A percentile compares a stretch with the other conserved stretches of the same genome.
Evolutionary conservation across 2,329 filamentous ascomycete species (phyloP).

Genomic region (Aspergillus hiratsukae): DNA sequence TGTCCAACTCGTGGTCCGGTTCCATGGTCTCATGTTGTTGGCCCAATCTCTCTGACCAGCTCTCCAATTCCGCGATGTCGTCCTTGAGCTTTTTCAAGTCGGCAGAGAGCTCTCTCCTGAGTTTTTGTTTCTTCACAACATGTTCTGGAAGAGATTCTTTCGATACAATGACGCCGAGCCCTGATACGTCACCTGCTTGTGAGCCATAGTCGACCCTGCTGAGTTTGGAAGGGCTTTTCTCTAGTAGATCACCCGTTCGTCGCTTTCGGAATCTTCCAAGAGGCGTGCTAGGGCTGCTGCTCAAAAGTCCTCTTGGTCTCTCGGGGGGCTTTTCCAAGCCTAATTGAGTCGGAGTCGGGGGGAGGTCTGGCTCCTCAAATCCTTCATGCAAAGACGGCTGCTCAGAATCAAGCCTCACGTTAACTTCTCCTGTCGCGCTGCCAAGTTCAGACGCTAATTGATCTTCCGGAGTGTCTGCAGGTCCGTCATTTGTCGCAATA

Average conservation of each 20-base stretch:
- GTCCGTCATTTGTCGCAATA: conserved; percentile 5
- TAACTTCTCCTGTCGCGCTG: conserved; percentile 24
- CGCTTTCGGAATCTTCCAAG: conserved; percentile 24
- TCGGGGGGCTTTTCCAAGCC: conserved; percentile 33
- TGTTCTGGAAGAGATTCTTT: conserved; percentile 18
- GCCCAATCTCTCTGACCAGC: conserved; percentile 56
- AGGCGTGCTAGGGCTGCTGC: conserved; percentile 35
- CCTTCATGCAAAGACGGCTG: conserved; percentile 23
- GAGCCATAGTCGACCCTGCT: conserved; percentile 14
- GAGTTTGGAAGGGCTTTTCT: conserved; percentile 30
- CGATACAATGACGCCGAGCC: conserved; percentile 4
- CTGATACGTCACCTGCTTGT: conserved; percentile 10
- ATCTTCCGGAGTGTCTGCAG: conserved; percentile 25
- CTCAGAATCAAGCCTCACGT: conserved; percentile 15
- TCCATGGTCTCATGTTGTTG: conserved; percentile 28
- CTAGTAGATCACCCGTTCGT: conserved; percentile 17
- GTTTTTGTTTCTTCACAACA: conserved; percentile 45
- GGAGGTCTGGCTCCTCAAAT: conserved; percentile 59
- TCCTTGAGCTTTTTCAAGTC: conserved; percentile 55
- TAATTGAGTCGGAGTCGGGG: conserved; percentile 44
- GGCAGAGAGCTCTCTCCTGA: conserved; percentile 50
- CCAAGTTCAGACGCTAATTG: conserved; percentile 31
- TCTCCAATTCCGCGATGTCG: conserved; percentile 55
- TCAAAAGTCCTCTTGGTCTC: conserved; percentile 27
- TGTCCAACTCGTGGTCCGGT: conserved; percentile 31